Percentiles rank a stretch among this genome's conserved stretches.
phyloP scores from a whole-genome alignment of 176 grass and related monocot species.

The Alopecurus myosuroides region DNA sequence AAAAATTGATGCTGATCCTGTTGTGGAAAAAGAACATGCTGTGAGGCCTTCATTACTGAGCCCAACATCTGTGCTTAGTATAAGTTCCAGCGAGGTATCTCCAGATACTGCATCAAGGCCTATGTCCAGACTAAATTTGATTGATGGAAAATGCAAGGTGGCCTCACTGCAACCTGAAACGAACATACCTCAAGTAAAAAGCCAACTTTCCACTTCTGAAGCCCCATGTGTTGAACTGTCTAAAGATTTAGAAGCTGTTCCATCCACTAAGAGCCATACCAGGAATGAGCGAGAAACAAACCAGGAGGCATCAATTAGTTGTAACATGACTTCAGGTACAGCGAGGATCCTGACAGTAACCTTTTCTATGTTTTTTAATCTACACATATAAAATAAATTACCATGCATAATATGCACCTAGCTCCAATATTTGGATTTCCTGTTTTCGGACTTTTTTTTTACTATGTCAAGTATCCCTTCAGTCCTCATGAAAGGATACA shows the following conservation, averaged over 20 bases:
- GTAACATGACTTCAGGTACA: constrained; percentile 38
- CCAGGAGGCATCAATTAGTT: neutral
- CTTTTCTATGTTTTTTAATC: neutral
- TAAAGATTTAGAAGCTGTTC: constrained; percentile 7
- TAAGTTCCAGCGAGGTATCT: neutral
- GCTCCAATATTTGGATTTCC: neutral
- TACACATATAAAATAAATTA: constrained; percentile 6
- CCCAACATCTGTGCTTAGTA: constrained; percentile 17
- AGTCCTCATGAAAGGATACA: neutral
- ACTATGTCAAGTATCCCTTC: neutral
- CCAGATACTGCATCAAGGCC: neutral
- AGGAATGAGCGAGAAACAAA: constrained; percentile 2
- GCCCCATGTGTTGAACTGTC: neutral
- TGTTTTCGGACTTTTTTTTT: neutral
- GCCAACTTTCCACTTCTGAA: neutral
- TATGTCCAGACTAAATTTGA: neutral
- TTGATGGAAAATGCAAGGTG: neutral
- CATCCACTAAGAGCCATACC: neutral
- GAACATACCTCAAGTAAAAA: constrained; percentile 2
- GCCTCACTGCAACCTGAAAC: neutral
- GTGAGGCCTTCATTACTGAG: constrained; percentile 7
- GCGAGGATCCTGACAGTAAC: neutral
- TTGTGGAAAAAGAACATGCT: neutral
- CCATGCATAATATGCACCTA: neutral
- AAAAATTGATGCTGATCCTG: neutral